A percentile compares a stretch with the other conserved stretches of the same genome.
These are phyloP conservation scores for Chalaropsis thielavioides DNA, from an alignment of 2,329 filamentous ascomycete genomes.

Conservation along the genomic window DNA sequence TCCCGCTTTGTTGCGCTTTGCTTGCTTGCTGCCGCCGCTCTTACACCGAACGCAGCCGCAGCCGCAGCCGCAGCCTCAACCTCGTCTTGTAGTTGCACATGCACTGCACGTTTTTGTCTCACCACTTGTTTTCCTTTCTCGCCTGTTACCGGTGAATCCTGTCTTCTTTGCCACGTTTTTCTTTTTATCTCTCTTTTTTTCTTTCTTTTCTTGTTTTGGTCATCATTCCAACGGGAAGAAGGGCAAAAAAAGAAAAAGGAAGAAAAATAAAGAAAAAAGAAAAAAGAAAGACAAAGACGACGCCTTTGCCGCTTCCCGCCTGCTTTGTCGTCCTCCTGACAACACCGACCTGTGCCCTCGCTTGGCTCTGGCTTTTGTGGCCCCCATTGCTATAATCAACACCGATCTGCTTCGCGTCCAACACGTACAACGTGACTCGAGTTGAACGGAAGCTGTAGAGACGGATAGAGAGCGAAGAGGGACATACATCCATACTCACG, in stretches of 20 bases:
- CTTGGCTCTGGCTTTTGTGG: neutral
- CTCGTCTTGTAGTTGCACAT: neutral
- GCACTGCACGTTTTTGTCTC: constrained; percentile 8
- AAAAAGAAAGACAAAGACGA: neutral
- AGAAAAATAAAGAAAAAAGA: neutral
- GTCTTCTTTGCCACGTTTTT: constrained; percentile 4
- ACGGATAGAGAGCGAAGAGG: neutral
- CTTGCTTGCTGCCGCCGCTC: neutral
- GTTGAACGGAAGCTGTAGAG: neutral
- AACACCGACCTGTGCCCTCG: neutral
- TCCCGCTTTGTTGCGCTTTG: neutral
- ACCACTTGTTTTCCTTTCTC: constrained; percentile 14
- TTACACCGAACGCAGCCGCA: neutral
- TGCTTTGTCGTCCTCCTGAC: neutral
- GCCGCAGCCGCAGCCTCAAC: neutral
- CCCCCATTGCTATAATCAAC: neutral
- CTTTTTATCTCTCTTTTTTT: neutral
- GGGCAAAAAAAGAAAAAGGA: neutral
- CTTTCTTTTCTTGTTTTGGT: neutral
- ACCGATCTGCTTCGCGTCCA: neutral
- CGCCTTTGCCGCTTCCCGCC: too few relatives aligned
- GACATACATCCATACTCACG: too few relatives aligned
- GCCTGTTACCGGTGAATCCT: constrained; percentile 13
- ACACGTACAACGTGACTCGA: neutral
- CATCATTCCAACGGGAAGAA: neutral